Percentiles rank a stretch among this genome's conserved stretches.
Evolutionary conservation across 768 basidiomycete genomes (phyloP).

Genomic region (Candolleomyces aberdarensis): DNA sequence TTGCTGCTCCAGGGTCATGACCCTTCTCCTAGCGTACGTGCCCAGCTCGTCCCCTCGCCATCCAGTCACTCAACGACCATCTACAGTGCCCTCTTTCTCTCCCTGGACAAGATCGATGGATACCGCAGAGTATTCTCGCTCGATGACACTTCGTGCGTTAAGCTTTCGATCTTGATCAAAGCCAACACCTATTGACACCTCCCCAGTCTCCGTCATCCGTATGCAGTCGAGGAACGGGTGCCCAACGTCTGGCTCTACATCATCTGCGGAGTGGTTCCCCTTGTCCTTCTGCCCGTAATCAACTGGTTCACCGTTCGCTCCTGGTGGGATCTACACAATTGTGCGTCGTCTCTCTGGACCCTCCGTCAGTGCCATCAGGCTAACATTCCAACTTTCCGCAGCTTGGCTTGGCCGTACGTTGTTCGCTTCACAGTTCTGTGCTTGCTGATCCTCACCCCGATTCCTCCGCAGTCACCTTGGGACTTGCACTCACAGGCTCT

Average conservation of each 20-base stretch:
- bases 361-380: neutral
- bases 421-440: neutral
- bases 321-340: conserved; percentile 87
- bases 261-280: conserved; percentile 41
- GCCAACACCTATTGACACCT: conserved; percentile 1
- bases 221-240: conserved; percentile 68
- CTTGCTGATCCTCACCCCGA: conserved; percentile 2
- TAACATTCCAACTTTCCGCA: conserved; percentile 13
- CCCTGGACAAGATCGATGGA: conserved; percentile 62
- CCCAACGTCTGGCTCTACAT: conserved; percentile 45
- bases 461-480: conserved; percentile 54
- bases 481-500: conserved; percentile 72
- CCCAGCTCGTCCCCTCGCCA: neutral
- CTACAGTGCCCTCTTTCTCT: conserved; percentile 57
- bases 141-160: conserved; percentile 66
- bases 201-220: conserved; percentile 41
- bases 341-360: conserved; percentile 26
- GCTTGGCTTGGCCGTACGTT: conserved; percentile 41
- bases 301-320: conserved; percentile 73
- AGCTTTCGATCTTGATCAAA: conserved; percentile 3
- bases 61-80: neutral
- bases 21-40: conserved; percentile 62
- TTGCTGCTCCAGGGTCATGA: conserved; percentile 52
- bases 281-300: conserved; percentile 65
- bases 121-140: conserved; percentile 79